Percentiles rank a stretch among this genome's conserved stretches.
phyloP scores from a whole-genome alignment of 1,284 basidiomycete species.

The Phenoliferia sp. region DNA sequence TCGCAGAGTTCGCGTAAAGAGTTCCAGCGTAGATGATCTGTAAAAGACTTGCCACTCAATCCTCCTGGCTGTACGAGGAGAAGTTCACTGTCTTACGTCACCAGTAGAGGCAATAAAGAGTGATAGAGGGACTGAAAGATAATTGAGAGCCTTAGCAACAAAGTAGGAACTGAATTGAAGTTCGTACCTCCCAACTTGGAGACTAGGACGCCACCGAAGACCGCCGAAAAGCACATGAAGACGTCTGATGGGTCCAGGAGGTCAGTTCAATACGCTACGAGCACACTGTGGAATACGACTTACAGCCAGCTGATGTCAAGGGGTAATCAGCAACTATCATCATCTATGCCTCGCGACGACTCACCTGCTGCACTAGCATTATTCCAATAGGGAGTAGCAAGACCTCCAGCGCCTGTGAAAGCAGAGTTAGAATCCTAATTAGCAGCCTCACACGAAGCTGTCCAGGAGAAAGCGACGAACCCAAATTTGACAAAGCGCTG shows the following conservation, averaged over 20 bases:
- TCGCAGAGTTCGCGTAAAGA: background rate
- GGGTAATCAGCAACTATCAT: background rate
- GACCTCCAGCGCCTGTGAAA: too few relatives aligned
- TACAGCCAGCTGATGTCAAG: background rate
- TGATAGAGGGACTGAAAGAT: background rate
- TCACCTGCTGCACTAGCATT: background rate
- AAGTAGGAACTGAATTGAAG: background rate
- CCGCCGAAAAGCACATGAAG: background rate
- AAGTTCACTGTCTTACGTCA: background rate
- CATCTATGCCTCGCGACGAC: background rate
- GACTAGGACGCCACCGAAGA: background rate
- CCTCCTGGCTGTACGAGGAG: background rate
- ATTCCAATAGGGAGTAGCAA: background rate
- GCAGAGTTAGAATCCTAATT: too few relatives aligned
- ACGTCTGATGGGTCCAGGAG: too few relatives aligned
- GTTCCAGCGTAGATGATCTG: background rate
- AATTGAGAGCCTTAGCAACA: background rate
- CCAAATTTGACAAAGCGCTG: background rate
- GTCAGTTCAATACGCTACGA: background rate
- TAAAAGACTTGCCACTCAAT: background rate
- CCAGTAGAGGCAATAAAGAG: background rate
- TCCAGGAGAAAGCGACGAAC: too few relatives aligned
- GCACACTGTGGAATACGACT: background rate
- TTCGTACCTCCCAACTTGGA: background rate
- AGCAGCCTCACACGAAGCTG: too few relatives aligned